Base-by-base conservation (phyloP, 176 grass and related monocot species). In the Cymbopogon citratus region DNA sequence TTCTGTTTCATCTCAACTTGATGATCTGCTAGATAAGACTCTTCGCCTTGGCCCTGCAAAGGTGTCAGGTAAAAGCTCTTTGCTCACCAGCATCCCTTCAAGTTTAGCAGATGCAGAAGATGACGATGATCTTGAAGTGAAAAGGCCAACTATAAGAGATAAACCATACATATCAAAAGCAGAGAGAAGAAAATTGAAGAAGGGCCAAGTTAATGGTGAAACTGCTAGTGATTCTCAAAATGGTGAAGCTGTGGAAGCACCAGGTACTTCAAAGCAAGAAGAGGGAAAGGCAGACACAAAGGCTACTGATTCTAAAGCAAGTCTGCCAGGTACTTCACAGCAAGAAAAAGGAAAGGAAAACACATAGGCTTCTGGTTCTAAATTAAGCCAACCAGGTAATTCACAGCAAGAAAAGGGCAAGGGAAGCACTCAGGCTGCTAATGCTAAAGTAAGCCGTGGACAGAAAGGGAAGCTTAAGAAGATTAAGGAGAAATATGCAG, bases 401-500 rank as follows among this genome's bases (percentile, higher is more conserved):
- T 67, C 48, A 24, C 72, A 91, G 62, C 71, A 73, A 35, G 81
- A 83, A 54, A 76, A 71, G 39, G 73, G 66, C 57, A 75, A 60
- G 26, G 75, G 71, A 56, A 91, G 65, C 64, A 29, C 57, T 66
- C 83, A 65, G 13, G 14, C 69, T 70, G 72, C 62, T 81, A 91
- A 93, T 81, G 64, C 76, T 75, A 95, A 98, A 85, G 78, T 85
- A 49, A 88, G 75, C 80, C 95, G 92, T 27, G 92, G 95, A 27
- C 95, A 95, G 77, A 98, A 89, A 80, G 76, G 92, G 76, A 98
- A 95, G 65, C 87, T 95, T 90, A 98, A 95, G 82, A 98, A 98
- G 90, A 98, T 95, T 76, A 98, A 98, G 84, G 95, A 95, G 82
- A 95, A 98, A 63, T 98, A 93, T 80, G 90, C 87, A 75, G 90